These are phyloP conservation scores for Colletotrichum echinochloae DNA, from an alignment of 2,329 filamentous ascomycete genomes.

Conservation along the genomic window DNA sequence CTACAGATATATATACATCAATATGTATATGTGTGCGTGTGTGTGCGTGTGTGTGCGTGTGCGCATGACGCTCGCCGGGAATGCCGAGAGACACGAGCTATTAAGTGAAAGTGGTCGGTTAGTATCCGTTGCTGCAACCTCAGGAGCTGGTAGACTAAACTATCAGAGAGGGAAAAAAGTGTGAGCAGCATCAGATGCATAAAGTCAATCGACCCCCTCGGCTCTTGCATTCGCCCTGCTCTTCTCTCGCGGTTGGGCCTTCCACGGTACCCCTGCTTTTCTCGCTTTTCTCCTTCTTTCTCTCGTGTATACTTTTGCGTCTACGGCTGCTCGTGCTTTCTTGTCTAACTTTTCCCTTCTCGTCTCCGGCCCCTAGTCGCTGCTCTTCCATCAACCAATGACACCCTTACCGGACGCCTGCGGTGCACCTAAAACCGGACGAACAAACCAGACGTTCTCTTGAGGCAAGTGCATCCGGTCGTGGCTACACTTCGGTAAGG, in stretches of 20 bases:
- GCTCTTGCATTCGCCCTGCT: conserved; percentile 19
- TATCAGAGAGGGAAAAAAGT: not conserved
- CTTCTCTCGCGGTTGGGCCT: conserved; percentile 24
- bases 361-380: not conserved
- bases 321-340: not conserved
- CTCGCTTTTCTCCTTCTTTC: not conserved
- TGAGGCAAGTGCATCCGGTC: not conserved
- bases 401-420: conserved; percentile 1
- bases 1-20: not conserved
- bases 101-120: conserved; percentile 2
- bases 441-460: conserved; percentile 4
- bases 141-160: conserved; percentile 7
- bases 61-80: not conserved
- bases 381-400: conserved; percentile 11
- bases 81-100: not conserved
- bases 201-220: conserved; percentile 28
- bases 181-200: conserved; percentile 14
- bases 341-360: not conserved
- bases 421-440: conserved; percentile 10
- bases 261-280: conserved; percentile 7
- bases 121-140: conserved; percentile 23
- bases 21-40: not conserved
- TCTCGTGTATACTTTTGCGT: not conserved
- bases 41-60: not conserved
- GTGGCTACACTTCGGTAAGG: not conserved